phyloP scores from a whole-genome alignment of 371 early-diverging fungal species.

The Fennellomyces sp. region DNA sequence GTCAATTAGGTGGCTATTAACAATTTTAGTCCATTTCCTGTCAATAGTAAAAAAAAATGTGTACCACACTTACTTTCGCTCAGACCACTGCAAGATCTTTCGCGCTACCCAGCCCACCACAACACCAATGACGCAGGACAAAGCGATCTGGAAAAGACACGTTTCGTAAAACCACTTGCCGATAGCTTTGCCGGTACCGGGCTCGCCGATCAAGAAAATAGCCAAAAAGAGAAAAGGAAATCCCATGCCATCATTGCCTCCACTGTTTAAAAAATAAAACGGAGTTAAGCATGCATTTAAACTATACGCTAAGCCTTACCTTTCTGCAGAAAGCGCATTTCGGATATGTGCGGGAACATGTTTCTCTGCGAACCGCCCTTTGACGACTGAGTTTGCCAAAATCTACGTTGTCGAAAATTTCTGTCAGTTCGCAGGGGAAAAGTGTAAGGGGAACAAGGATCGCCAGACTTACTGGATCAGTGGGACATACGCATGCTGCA shows the following conservation, averaged over 20 bases:
- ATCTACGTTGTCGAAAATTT: constrained; percentile 44
- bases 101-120: constrained; percentile 79
- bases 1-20: constrained; percentile 86
- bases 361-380: constrained; percentile 96
- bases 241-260: constrained; percentile 87
- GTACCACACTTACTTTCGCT: constrained; percentile 51
- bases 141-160: constrained; percentile 76
- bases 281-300: background rate
- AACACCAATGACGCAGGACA: constrained; percentile 80
- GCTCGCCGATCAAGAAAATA: constrained; percentile 68
- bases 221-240: constrained; percentile 88
- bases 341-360: constrained; percentile 90
- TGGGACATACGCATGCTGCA: constrained; percentile 92
- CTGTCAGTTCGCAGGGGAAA: background rate
- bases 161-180: constrained; percentile 80
- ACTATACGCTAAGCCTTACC: too few species aligned
- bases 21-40: too few species aligned
- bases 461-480: constrained; percentile 86
- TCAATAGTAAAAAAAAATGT: background rate
- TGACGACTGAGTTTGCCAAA: constrained; percentile 92
- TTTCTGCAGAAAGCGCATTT: constrained; percentile 88
- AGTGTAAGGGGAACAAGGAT: background rate
- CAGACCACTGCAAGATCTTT: constrained; percentile 75
- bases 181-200: constrained; percentile 64
- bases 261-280: constrained; percentile 39